Evolutionary conservation across 176 grass and related monocot genomes (phyloP), one percentile per base, ranked within the genome.

Genomic region (Oryza australiensis): DNA sequence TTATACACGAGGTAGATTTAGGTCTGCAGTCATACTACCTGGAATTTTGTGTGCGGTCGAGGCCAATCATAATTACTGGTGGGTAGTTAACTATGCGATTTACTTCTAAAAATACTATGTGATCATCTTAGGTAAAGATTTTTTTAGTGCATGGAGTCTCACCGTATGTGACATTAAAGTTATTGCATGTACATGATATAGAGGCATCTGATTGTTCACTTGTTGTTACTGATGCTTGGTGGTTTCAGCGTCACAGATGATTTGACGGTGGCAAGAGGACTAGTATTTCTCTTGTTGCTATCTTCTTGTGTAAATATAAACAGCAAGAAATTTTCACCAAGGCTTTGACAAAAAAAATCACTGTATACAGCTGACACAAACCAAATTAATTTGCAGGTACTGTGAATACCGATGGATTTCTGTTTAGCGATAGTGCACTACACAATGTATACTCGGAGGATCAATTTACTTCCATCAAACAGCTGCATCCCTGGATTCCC

Each of bases 321-420:
- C 30, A 51, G 0, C 18, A 55, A 30, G 8, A 73, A 30, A 22
- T 28, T 53, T 42, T 76, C 24, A 76, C 42, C 62, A 51, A 51
- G 16, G 48, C 48, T 16, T 20, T 84, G 32, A 84, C 5, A 51
- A 20, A 51, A 51, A 51, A 7, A 3, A 14, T 16, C 16, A 12
- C 4, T 51, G 5, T 40, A 40, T 40, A 40, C 5, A 18, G 5
- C 48, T 51, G 3, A 30, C 7, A 22, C 13, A 30, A 29, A 68
- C 23, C 23, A 68, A 66, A 67, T 76, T 65, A 75, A 51, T 51
- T 20, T 66, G 59, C 62, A 74, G 85, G 76, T 68, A 73, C 45
- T 16, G 20, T 46, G 24, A 80, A 67, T 69, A 55, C 70, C 43
- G 77, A 86, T 18, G 77, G 85, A 20, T 75, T 80, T 30, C 45